phyloP scores from a whole-genome alignment of 305 asterid species.

The Fraxinus sp. region DNA sequence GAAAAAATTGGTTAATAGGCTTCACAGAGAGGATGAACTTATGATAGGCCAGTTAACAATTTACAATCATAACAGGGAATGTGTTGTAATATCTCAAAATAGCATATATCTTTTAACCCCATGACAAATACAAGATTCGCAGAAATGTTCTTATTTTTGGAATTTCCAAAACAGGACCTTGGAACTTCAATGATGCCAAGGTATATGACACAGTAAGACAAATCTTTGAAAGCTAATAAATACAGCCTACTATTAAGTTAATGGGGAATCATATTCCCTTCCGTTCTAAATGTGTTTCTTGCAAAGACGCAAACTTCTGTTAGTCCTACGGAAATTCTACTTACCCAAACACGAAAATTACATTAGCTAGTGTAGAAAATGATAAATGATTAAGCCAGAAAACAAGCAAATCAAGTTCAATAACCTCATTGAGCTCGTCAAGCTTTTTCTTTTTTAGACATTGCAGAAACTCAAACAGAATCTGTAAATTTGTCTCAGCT shows the following conservation, averaged over 20 bases:
- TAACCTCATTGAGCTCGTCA: constrained; percentile 89
- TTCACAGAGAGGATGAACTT: constrained; percentile 11
- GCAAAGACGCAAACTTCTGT: background rate
- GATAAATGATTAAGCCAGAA: constrained; percentile 4
- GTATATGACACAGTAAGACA: background rate
- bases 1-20: background rate
- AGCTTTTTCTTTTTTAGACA: constrained; percentile 70
- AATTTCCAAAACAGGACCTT: background rate
- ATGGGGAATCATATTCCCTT: background rate
- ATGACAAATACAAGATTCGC: background rate
- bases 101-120: constrained; percentile 15
- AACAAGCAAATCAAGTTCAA: constrained; percentile 25
- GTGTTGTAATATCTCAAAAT: background rate
- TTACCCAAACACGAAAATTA: constrained; percentile 4
- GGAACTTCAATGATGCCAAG: background rate
- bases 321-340: constrained; percentile 1
- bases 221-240: background rate
- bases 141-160: constrained; percentile 4
- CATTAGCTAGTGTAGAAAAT: constrained; percentile 3
- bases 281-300: background rate
- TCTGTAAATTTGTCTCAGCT: constrained; percentile 78
- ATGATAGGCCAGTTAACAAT: background rate
- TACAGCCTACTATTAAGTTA: constrained; percentile 5
- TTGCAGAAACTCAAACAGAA: constrained; percentile 71
- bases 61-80: background rate